Evolutionary conservation across 495 filamentous ascomycete species (phyloP).

Genomic region (Daldinia grandis): DNA sequence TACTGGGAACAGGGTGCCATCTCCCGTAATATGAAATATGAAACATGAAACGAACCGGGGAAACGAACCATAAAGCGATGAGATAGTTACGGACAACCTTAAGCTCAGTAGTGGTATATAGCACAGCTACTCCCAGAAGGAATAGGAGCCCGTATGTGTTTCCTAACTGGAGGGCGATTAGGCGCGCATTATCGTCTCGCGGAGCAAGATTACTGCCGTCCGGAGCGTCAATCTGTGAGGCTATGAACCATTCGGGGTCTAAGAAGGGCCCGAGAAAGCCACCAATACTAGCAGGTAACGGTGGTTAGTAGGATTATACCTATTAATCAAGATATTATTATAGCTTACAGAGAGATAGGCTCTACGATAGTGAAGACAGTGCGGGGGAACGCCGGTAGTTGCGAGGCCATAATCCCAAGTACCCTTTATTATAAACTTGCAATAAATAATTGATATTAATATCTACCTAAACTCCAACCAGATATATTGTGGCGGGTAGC

Average conservation of each 20-base stretch:
- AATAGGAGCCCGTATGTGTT: conserved; percentile 74
- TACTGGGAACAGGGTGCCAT: too few relatives aligned
- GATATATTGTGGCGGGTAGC: background rate
- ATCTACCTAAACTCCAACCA: background rate
- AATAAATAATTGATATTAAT: background rate
- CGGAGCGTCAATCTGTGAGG: conserved; percentile 62
- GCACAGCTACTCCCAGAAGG: conserved; percentile 65
- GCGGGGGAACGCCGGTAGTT: conserved; percentile 60
- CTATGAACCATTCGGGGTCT: conserved; percentile 65
- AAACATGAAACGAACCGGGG: background rate
- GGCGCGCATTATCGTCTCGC: conserved; percentile 43
- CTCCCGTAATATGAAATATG: background rate
- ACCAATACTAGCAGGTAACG: conserved; percentile 53
- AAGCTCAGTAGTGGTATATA: conserved; percentile 69
- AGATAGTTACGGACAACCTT: conserved; percentile 74
- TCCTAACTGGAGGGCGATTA: conserved; percentile 63
- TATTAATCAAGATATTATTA: background rate
- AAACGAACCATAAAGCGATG: conserved; percentile 60
- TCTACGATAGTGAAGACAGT: conserved; percentile 70
- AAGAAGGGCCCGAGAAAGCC: conserved; percentile 66
- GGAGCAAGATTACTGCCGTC: conserved; percentile 30
- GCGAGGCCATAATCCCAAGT: conserved; percentile 55
- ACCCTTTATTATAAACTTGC: background rate
- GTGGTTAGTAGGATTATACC: background rate
- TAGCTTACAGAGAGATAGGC: conserved; percentile 70